A percentile compares a stretch with the other conserved stretches of the same genome.
These are phyloP conservation scores for Chlorella sp. DNA, from an alignment of 139 green algal genomes.

Conservation along the genomic window DNA sequence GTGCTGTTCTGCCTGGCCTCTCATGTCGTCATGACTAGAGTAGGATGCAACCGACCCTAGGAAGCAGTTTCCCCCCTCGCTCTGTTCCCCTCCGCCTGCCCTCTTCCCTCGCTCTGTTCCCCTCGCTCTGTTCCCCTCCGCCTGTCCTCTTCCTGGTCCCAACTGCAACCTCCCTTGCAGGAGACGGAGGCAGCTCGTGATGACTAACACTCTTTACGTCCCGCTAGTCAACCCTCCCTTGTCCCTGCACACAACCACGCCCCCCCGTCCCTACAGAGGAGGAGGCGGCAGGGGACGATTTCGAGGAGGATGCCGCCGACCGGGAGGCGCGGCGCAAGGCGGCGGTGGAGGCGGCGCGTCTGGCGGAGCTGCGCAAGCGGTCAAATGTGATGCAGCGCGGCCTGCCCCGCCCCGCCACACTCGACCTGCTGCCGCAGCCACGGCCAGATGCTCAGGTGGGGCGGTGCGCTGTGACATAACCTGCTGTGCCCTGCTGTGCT, in stretches of 20 bases:
- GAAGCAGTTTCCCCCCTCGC: too few relatives aligned
- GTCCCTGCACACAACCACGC: background rate
- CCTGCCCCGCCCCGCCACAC: conserved; percentile 72
- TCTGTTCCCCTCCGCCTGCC: too few relatives aligned
- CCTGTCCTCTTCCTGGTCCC: too few relatives aligned
- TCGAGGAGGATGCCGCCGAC: conserved; percentile 90
- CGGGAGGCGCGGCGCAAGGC: conserved; percentile 55
- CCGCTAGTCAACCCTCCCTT: background rate
- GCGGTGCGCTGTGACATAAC: background rate
- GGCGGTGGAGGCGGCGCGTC: conserved; percentile 61
- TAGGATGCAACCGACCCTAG: too few relatives aligned
- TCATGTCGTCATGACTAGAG: too few relatives aligned
- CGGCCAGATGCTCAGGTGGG: conserved; percentile 31
- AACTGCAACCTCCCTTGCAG: too few relatives aligned
- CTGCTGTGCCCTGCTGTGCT: background rate
- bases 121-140: background rate
- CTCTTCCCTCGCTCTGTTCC: too few relatives aligned
- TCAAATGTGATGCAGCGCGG: conserved; percentile 72
- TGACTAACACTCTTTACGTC: background rate
- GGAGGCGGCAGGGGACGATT: conserved; percentile 52
- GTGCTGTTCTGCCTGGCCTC: too few relatives aligned
- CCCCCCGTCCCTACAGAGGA: conserved; percentile 41
- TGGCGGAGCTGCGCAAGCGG: conserved; percentile 53
- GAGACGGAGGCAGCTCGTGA: too few relatives aligned
- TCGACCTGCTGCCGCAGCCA: conserved; percentile 54